phyloP scores from a whole-genome alignment of 768 basidiomycete species.

The Postia placenta region DNA sequence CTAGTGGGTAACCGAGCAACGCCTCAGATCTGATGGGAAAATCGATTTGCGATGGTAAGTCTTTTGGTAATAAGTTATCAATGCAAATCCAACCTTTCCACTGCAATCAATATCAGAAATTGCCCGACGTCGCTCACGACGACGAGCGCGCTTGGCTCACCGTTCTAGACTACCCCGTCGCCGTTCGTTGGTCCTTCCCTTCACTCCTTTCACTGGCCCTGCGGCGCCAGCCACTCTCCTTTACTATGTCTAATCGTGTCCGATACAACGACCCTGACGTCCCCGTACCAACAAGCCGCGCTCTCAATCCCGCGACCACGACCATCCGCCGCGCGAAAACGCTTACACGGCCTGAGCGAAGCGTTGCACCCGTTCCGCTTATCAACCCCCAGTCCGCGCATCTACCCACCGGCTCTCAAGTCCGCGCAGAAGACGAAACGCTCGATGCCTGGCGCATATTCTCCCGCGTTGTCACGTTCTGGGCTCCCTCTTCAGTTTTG shows the following conservation, averaged over 20 bases:
- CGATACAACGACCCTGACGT: constrained; percentile 18
- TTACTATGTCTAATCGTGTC: constrained; percentile 27
- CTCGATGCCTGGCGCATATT: constrained; percentile 76
- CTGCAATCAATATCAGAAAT: too few relatives aligned
- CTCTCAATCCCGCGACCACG: constrained; percentile 30
- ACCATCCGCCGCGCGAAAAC: constrained; percentile 90
- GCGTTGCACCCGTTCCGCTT: constrained; percentile 89
- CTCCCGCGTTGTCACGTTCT: constrained; percentile 77
- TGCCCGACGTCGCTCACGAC: too few relatives aligned
- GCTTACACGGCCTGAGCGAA: constrained; percentile 90
- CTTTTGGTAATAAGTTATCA: too few relatives aligned
- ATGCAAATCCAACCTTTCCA: too few relatives aligned
- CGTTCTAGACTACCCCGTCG: background rate
- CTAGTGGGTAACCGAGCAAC: too few relatives aligned
- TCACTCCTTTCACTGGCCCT: background rate
- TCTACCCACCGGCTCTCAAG: constrained; percentile 31
- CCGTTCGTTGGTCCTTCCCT: background rate
- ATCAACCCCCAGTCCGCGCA: constrained; percentile 71
- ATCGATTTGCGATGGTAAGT: too few relatives aligned
- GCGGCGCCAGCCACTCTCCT: background rate
- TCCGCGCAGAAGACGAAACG: constrained; percentile 25
- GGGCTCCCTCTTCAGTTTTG: constrained; percentile 81
- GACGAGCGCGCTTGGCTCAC: too few relatives aligned
- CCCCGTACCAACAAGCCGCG: constrained; percentile 21
- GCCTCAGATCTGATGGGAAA: too few relatives aligned